These are phyloP conservation scores for Oryza officinalis DNA, from an alignment of 176 grass and related monocot genomes.

Conservation along the genomic window DNA sequence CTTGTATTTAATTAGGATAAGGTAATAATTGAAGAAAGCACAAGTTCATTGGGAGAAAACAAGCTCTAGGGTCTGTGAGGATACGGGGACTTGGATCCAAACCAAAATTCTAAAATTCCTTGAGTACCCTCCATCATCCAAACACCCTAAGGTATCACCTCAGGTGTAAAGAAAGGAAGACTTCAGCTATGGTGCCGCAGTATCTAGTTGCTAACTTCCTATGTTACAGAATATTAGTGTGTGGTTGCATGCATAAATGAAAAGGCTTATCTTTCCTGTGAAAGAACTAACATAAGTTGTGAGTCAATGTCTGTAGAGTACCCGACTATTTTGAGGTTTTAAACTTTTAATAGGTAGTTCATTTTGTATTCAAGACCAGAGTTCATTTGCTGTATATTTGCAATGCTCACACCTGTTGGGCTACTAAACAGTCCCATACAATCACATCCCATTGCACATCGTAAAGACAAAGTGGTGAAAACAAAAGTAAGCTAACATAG, in stretches of 20 bases:
- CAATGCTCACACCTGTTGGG: not conserved
- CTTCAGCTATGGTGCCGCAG: not conserved
- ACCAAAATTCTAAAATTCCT: not conserved
- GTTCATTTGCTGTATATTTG: slow-evolving; percentile 6
- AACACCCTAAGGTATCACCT: slow-evolving; percentile 8
- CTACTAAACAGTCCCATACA: slow-evolving; percentile 11
- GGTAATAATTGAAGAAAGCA: not conserved
- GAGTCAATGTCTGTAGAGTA: not conserved
- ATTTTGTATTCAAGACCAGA: not conserved
- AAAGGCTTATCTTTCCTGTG: not conserved
- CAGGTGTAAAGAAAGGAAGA: slow-evolving; percentile 17
- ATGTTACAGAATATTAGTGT: slow-evolving; percentile 1
- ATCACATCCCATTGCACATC: not conserved
- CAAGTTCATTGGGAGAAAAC: not conserved
- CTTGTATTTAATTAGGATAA: not conserved
- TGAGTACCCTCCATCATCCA: not conserved
- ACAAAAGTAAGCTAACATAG: not conserved
- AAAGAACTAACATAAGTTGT: slow-evolving; percentile 23
- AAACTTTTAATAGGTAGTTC: not conserved
- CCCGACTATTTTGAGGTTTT: not conserved
- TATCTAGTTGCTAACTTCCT: not conserved
- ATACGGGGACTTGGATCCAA: not conserved
- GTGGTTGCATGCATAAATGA: not conserved
- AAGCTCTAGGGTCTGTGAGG: not conserved
- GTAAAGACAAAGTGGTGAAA: not conserved